A percentile compares a stretch with the other conserved stretches of the same genome.
Evolutionary conservation across 495 filamentous ascomycete genomes (phyloP).

Genomic region (Opeltia flavorubescens): DNA sequence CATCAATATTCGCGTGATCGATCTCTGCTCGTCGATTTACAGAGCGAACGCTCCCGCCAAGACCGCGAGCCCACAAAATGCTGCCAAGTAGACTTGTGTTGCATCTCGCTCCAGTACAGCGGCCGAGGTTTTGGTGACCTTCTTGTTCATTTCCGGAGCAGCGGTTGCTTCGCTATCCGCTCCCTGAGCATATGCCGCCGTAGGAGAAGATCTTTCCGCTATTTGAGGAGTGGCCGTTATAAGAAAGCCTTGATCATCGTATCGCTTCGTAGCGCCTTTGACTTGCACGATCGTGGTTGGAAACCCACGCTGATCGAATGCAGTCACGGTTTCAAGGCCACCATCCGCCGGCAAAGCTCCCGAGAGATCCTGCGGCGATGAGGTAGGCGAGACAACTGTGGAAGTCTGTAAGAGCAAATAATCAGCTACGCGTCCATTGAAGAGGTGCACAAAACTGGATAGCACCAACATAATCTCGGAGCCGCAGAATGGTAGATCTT

Average conservation of each 20-base stretch:
- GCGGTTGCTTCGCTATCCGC: conserved; percentile 4
- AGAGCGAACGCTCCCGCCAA: background rate
- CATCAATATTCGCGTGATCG: too few relatives aligned
- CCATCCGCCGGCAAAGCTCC: conserved; percentile 32
- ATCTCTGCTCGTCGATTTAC: background rate
- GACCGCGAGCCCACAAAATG: background rate
- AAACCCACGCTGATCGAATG: conserved; percentile 31
- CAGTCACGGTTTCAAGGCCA: conserved; percentile 29
- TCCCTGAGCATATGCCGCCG: background rate
- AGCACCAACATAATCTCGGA: conserved; percentile 37
- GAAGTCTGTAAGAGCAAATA: conserved; percentile 23
- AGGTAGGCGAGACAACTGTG: conserved; percentile 30
- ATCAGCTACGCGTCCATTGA: conserved; percentile 21
- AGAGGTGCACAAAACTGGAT: conserved; percentile 15
- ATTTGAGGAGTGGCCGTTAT: conserved; percentile 18
- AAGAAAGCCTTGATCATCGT: conserved; percentile 27
- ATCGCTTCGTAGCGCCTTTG: conserved; percentile 21
- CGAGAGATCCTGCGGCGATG: conserved; percentile 28
- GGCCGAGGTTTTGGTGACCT: background rate
- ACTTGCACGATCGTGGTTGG: conserved; percentile 22
- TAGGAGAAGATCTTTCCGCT: conserved; percentile 7
- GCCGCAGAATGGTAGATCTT: conserved; percentile 34
- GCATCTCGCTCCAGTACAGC: background rate
- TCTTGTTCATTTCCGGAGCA: background rate
- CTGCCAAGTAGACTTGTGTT: background rate